Evolutionary conservation across 257 asterid genomes (phyloP).

Genomic region (Solanum pennellii): DNA sequence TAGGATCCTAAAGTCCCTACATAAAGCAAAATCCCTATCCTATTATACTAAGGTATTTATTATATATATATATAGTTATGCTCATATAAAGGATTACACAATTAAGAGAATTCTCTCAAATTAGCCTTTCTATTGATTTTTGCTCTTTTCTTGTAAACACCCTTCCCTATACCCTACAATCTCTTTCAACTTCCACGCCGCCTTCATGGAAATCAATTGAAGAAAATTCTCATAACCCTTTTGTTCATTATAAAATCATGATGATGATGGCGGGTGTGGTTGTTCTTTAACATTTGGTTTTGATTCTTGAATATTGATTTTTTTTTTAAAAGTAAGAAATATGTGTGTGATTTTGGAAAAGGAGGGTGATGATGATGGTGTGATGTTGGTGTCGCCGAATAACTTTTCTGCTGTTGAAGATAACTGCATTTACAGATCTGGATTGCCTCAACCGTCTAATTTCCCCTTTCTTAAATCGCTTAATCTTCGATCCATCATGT

Average conservation of each 20-base stretch:
- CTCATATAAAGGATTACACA: neutral
- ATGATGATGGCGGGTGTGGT: neutral
- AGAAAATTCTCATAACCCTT: neutral
- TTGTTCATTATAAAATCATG: neutral
- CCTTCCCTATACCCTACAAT: neutral
- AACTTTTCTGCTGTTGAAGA: conserved; percentile 30
- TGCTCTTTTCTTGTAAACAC: neutral
- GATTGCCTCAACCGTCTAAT: conserved; percentile 27
- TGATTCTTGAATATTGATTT: neutral
- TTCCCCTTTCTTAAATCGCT: conserved; percentile 28
- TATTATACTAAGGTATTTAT: neutral
- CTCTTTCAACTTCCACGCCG: neutral
- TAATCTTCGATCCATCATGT: conserved; percentile 29
- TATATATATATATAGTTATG: neutral
- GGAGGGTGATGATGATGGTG: neutral
- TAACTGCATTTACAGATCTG: conserved; percentile 32
- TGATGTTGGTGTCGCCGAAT: conserved; percentile 10
- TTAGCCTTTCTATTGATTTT: neutral
- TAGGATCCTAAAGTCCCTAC: neutral
- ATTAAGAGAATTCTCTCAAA: neutral
- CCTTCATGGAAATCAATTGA: neutral
- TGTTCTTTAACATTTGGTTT: neutral
- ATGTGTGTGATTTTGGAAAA: conserved; percentile 24
- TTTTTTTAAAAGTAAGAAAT: neutral
- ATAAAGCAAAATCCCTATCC: neutral